Evolutionary conservation across 139 green algal genomes (phyloP), one percentile per base, ranked within the genome.

Genomic region (Chlamydomonas sp.): DNA sequence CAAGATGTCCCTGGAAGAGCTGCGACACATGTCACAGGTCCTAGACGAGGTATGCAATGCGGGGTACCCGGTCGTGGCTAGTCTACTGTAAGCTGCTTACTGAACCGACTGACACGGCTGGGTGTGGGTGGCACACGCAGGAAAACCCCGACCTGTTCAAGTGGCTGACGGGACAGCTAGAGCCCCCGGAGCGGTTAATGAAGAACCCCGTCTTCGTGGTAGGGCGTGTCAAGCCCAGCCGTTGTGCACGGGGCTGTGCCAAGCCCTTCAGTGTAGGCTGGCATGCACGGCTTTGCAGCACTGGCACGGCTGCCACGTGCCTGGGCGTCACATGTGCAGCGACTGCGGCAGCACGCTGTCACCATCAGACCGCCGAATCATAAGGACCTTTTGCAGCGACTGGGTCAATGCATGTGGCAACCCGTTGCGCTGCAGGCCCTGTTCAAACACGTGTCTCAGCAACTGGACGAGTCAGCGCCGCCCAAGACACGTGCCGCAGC

Each of bases 101-200:
- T 49, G 31, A 49, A 49, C 31, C 31, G 4, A 59, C 8, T 75
- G 63, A 12, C 59, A 9, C 16, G 3, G 5, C 77, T 12, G 20
- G 1, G 58, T 80, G 68, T 6, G 5, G 4, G 49, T 16, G 9
- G 73, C 72, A 59, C 63, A 16, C 63, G 62, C 90, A 95, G 91
- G 96, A 98, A 62, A 98, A 98, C 88, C 96, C 96, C 6, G 95
- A 98, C 74, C 89, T 98, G 15, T 97, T 96, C 91, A 97, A 97
- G 88, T 98, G 94, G 93, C 89, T 98, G 0, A 98, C 96, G 2
- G 93, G 92, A 2, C 96, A 97, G 75, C 69, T 91, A 64, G n/a
- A 87, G 4, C 64, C 90, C 9, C 91, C 95, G 14, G 84, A 92
- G n/a, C 31, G 87, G 2, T 79, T 97, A 81, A 57, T 17, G 4